A percentile compares a stretch with the other conserved stretches of the same genome.
These are phyloP conservation scores for Penicillium sp. DNA, from an alignment of 2,329 filamentous ascomycete genomes.

Conservation along the genomic window DNA sequence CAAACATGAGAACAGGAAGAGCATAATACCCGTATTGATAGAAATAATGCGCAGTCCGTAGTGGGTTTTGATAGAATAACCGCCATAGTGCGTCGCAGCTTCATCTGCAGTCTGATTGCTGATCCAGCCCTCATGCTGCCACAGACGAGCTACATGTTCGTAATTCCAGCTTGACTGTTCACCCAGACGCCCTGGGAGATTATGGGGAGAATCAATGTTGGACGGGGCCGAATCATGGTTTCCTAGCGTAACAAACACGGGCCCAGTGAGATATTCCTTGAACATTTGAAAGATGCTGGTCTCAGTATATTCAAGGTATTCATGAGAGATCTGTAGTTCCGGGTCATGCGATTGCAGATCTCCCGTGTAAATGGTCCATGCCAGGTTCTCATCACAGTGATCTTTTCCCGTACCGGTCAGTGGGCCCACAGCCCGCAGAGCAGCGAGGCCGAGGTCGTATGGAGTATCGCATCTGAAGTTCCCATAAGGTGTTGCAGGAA, in stretches of 20 bases:
- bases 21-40: conserved; percentile 51
- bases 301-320: conserved; percentile 57
- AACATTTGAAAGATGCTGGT: conserved; percentile 56
- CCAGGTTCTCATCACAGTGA: conserved; percentile 46
- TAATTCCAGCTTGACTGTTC: conserved; percentile 61
- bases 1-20: conserved; percentile 22
- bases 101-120: conserved; percentile 45
- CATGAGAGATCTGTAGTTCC: conserved; percentile 52
- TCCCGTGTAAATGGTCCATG: conserved; percentile 58
- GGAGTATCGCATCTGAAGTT: conserved; percentile 59
- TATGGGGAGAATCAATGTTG: conserved; percentile 55
- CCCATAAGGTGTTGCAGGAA: conserved; percentile 57
- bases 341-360: conserved; percentile 59
- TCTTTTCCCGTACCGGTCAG: conserved; percentile 55
- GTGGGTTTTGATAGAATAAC: conserved; percentile 56
- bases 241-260: conserved; percentile 58
- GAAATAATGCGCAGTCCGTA: conserved; percentile 55
- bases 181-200: conserved; percentile 53
- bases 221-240: conserved; percentile 60
- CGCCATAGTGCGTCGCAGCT: conserved; percentile 56
- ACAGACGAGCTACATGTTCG: conserved; percentile 55
- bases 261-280: conserved; percentile 56
- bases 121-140: conserved; percentile 60
- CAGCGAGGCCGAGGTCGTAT: conserved; percentile 58
- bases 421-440: conserved; percentile 56